Evolutionary conservation across 345 rosid species (phyloP), one percentile per base, ranked within the genome.

Genomic region (Corchorus olitorius): DNA sequence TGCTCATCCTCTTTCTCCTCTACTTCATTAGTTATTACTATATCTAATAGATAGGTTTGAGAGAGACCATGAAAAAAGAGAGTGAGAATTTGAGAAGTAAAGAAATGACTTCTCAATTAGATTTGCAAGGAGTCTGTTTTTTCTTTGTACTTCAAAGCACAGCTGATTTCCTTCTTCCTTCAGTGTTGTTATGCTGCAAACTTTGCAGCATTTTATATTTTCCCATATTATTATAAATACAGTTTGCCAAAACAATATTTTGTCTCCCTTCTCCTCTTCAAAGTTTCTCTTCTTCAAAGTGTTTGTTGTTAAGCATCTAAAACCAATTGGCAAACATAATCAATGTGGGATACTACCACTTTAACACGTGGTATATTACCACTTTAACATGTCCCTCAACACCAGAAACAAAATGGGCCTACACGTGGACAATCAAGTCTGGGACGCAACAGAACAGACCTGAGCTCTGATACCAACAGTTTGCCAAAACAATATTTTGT

Each of bases 1-100:
- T 91, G 98, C 97, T 96, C 98, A 93, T 96, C 99, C 99, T 92
- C 98, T 96, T 90, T 91, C 92, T 82, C 90, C 90, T 85, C 91
- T 80, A 66, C 80, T 73, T 84, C 75, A 77, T 55, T 75, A 65
- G 81, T 81, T 83, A 78, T 69, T 27, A n/a, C n/a, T n/a, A 39
- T 70, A n/a, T 66, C 39, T 60, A 27, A 75, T 76, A 65, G 74
- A 81, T 75, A 78, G 83, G 41, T 72, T 72, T 83, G 81, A 46
- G 62, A 76, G 63, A 85, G 73, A 65, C 27, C 27, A 22, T 68
- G 19, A 45, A 79, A 73, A 71, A 75, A 61, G 79, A 71, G 76
- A 61, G 79, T 73, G 84, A 68, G 35, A 65, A 50, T 75, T 6
- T 75, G 85, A 80, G 86, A 83, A 73, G 83, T 79, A 72, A 72